Evolutionary conservation across 2,329 filamentous ascomycete species (phyloP), one percentile per base, ranked within the genome.

Genomic region (Fonsecaea multimorphosa): DNA sequence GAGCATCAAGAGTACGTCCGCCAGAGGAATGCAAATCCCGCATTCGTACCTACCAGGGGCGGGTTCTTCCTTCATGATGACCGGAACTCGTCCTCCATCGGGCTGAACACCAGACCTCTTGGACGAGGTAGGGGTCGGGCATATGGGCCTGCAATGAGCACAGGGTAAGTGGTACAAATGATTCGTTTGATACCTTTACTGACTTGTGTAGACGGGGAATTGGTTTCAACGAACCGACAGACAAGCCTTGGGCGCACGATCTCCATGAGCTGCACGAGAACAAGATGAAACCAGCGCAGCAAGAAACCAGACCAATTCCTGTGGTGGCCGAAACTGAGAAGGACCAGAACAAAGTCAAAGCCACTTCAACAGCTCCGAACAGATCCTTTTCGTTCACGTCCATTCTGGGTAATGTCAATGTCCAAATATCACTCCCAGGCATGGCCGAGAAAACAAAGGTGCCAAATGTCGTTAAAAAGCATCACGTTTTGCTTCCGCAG

Each of bases 41-140:
- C 93, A 11, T 97, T 97, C 79, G 94, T 97, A 62, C 94, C 95
- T 61, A 97, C 96, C 74, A 85, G 94, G 71, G 95, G 95, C 65
- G 90, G 91, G 68, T 98, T 98, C 83, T 98, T 97, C 81, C 93
- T 98, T 87, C 94, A 98, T 78, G 95, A 98, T 76, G 92, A 95
- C 74, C 87, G 92, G 68, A 89, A 92, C 49, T 62, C 67, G 22
- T 52, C 44, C 19, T 60, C 61, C 8, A 63, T 56, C 12, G 61
- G 60, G 11, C 52, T 34, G 19, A 58, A 60, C 78, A 90, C 90
- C 60, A 92, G 91, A 64, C 86, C 89, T 12, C 90, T 89, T 76
- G 86, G 86, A 34, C 85, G 89, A 78, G 89, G 87, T 40, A 81
- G 85, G 67, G 84, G 87, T 70, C 83, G 86, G 78, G 91, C 87